Evolutionary conservation across 139 green algal species (phyloP), one percentile per base, ranked within the genome.

Genomic region (Coelastrella sp.): DNA sequence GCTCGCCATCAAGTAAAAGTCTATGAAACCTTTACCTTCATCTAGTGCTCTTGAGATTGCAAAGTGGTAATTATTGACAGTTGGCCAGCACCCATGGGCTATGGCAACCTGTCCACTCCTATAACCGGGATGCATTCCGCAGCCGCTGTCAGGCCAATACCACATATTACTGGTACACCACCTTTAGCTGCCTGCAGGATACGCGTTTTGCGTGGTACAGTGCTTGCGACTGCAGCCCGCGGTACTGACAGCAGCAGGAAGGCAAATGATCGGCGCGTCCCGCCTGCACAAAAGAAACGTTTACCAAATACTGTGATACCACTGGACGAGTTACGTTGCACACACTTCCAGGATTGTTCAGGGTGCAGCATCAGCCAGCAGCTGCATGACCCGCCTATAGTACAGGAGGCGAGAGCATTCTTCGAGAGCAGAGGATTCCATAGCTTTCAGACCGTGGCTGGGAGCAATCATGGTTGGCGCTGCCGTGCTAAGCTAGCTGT

Each of bases 401-500:
- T 92, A 58, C 17, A 4, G 1, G 63, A 89, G 15, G 94, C 94
- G 6, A 14, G 14, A 20, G 65, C 22, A 14, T 96, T 92, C 78
- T 95, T 95, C 61, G 25, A 35, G 3, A 82, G 74, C 57, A 82
- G 85, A 19, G 70, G 70, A 7, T 82, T 73, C 72, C 72, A 82
- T 24, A 20, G 60, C 14, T 90, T 90, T 49, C 10, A n/a, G 6
- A 72, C 61, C 1, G 58, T 75, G 7, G 20, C 79, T 17, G 92
- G 88, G 3, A 65, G 87, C 0, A 20, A 79, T 0, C 90, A 91
- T 11, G 90, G 87, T 3, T 96, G 95, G 95, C 93, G 95, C 11
- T 92, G 80, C 68, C 83, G 95, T 0, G 94, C 95, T 27, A 94
- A 94, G 70, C 91, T 96, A 63, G 95, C 95, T 0, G 95, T 96